Evolutionary conservation across 2,329 filamentous ascomycete species (phyloP), one percentile per base, ranked within the genome.

Genomic region (Talaromyces sp.): DNA sequence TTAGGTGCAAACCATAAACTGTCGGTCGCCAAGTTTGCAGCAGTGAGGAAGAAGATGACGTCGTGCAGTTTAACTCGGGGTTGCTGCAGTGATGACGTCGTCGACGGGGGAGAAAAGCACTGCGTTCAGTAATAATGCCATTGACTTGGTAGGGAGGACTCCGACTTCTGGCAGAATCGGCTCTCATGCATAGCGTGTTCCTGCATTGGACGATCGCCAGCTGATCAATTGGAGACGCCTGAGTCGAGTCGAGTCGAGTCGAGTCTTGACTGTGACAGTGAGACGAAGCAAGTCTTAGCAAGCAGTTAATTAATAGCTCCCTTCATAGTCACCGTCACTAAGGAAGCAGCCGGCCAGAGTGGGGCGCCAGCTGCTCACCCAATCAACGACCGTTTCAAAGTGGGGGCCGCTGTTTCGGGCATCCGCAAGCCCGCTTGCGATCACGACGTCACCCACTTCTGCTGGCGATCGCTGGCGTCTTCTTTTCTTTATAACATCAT

Each of bases 51-150:
- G 24, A n/a, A 52, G 27, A 52, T 52, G 49, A 52, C 49, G 49
- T 52, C 49, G 49, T 52, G 49, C 49, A n/a, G 26, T 29, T 3
- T 6, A 3, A 27, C 26, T 27, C 3, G 26, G 3, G 24, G 49
- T 52, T 52, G 49, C 49, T 52, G 49, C 49, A 52, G 49, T 52
- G 49, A 52, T 52, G 49, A 52, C 49, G 49, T 52, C 49, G 49
- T 52, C 24, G 49, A 52, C 27, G 24, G 24, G 24, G 24, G 27
- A 52, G 27, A 24, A 5, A 17, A 52, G 24, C 4, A 17, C 21
- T 46, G 19, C 6, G 6, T 24, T 9, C n/a, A n/a, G 19, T 13
- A 24, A 19, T 9, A 46, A 24, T n/a, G 13, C 4, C 14, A 38
- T 2, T 8, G 14, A 27, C 26, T 27, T 27, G 26, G 26, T 3